phyloP scores from a whole-genome alignment of 2,329 filamentous ascomycete genomes.

The Clonostachys solani region DNA sequence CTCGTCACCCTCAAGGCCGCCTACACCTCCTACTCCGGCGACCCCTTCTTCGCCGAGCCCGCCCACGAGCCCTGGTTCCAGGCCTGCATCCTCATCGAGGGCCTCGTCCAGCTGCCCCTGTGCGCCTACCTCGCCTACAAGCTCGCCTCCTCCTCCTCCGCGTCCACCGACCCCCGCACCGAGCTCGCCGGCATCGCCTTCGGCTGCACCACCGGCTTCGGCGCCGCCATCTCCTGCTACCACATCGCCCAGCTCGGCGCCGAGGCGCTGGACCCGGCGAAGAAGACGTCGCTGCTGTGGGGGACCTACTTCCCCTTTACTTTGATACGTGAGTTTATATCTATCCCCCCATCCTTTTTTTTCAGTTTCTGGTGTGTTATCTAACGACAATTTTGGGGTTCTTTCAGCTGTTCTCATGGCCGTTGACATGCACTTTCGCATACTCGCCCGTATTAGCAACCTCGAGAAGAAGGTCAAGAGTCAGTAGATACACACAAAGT shows the following conservation, averaged over 20 bases:
- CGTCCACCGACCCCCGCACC: constrained; percentile 11
- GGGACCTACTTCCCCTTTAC: constrained; percentile 48
- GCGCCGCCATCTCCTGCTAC: constrained; percentile 44
- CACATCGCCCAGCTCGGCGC: constrained; percentile 46
- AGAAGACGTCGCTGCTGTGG: constrained; percentile 41
- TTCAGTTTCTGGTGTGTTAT: not conserved
- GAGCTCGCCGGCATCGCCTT: constrained; percentile 50
- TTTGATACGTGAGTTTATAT: constrained; percentile 41
- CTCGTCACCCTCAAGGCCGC: constrained; percentile 37
- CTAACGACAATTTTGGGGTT: not conserved
- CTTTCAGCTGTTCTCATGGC: constrained; percentile 43
- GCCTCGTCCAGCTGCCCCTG: constrained; percentile 44
- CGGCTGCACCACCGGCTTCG: constrained; percentile 45
- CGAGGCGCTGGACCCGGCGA: constrained; percentile 31
- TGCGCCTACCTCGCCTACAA: constrained; percentile 39
- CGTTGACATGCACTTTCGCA: constrained; percentile 49
- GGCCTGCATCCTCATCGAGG: constrained; percentile 45
- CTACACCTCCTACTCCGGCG: constrained; percentile 44
- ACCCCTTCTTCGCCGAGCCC: constrained; percentile 42
- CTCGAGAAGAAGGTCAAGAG: constrained; percentile 31
- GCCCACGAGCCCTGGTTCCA: constrained; percentile 42
- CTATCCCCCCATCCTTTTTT: not conserved
- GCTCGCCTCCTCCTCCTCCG: constrained; percentile 17
- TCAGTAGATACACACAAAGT: constrained; percentile 17
- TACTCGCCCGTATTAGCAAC: constrained; percentile 35